Conservation (phyloP, 2,329 filamentous ascomycete genomes). For the Fusarium annulatum region DNA sequence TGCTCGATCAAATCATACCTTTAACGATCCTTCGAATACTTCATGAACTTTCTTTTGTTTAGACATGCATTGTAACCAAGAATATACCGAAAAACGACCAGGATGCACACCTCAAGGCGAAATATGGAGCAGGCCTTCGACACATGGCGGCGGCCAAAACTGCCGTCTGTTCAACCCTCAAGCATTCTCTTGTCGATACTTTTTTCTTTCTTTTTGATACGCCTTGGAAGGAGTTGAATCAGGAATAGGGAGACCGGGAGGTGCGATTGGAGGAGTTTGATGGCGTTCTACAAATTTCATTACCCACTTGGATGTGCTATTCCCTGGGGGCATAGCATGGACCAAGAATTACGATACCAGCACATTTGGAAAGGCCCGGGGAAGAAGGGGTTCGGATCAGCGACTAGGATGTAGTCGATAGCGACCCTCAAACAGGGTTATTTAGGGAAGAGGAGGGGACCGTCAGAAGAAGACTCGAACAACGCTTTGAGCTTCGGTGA, state of each 20-base stretch:
- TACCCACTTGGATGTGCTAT: slow-evolving; percentile 37
- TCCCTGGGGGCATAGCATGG: slow-evolving; percentile 41
- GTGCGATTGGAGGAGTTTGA: slow-evolving; percentile 44
- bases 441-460: not conserved
- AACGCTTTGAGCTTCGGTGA: slow-evolving; percentile 27
- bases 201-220: slow-evolving; percentile 14
- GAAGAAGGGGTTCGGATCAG: slow-evolving; percentile 29
- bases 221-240: slow-evolving; percentile 34
- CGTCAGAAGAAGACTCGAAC: slow-evolving; percentile 21
- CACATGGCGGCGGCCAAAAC: slow-evolving; percentile 16
- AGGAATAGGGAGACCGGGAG: slow-evolving; percentile 32
- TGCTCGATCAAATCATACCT: not conserved
- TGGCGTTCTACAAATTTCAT: slow-evolving; percentile 42
- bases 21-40: slow-evolving; percentile 39
- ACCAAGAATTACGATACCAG: slow-evolving; percentile 45
- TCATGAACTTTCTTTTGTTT: slow-evolving; percentile 45
- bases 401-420: slow-evolving; percentile 25
- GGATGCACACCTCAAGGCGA: slow-evolving; percentile 25
- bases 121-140: slow-evolving; percentile 28
- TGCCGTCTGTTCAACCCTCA: slow-evolving; percentile 26
- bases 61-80: slow-evolving; percentile 38
- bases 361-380: slow-evolving; percentile 29
- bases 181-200: slow-evolving; percentile 25
- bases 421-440: slow-evolving; percentile 15
- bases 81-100: slow-evolving; percentile 36